Evolutionary conservation across 139 green algal genomes (phyloP).

Genomic region (Chloropicon primus): DNA sequence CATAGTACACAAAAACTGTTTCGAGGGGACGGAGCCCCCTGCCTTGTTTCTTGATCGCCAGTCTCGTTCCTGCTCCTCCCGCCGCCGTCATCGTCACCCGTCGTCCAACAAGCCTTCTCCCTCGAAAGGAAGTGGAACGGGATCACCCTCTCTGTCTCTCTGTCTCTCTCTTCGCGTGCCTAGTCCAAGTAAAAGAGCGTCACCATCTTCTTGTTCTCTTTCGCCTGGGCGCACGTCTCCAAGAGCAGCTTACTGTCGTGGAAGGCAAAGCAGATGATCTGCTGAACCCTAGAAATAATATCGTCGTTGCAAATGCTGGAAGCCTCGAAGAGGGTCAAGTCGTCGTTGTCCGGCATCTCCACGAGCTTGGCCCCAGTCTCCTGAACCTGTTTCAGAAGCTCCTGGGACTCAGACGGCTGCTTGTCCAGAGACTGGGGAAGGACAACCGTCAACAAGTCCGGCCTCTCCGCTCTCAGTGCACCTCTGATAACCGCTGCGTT

Average conservation of each 20-base stretch:
- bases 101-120: too few species aligned
- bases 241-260: slow-evolving; percentile 86
- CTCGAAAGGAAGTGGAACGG: too few species aligned
- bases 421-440: slow-evolving; percentile 64
- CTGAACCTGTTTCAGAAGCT: slow-evolving; percentile 69
- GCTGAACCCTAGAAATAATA: slow-evolving; percentile 82
- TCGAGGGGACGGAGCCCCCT: neutral
- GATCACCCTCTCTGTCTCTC: too few species aligned
- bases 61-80: neutral
- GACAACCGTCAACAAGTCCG: slow-evolving; percentile 89
- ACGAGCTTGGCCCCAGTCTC: slow-evolving; percentile 60
- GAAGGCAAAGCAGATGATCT: slow-evolving; percentile 90
- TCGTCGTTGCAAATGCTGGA: slow-evolving; percentile 85
- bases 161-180: too few species aligned
- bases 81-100: neutral
- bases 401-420: slow-evolving; percentile 84
- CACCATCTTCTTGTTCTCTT: slow-evolving; percentile 75
- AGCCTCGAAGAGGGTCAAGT: slow-evolving; percentile 70
- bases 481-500: slow-evolving; percentile 96
- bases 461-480: slow-evolving; percentile 76
- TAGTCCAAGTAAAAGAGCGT: slow-evolving; percentile 92
- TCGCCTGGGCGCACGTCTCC: slow-evolving; percentile 83
- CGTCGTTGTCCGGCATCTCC: slow-evolving; percentile 89
- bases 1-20: too few species aligned
- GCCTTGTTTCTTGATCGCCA: neutral